These are phyloP conservation scores for Corchorus capsularis DNA, from an alignment of 345 rosid species.

Conservation along the genomic window DNA sequence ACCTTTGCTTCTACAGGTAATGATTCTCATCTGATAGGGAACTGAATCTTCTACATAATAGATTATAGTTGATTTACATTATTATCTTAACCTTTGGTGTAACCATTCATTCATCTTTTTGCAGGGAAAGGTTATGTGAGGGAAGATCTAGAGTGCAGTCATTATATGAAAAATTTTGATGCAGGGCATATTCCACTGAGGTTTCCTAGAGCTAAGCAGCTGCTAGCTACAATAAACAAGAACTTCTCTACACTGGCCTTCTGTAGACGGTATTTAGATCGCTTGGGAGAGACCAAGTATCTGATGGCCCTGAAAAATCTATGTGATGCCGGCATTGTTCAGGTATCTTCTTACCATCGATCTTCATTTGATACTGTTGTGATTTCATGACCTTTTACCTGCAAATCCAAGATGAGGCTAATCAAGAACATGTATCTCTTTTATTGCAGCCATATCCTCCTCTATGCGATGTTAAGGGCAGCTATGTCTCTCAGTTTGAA, in stretches of 20 bases:
- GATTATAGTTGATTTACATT: slow-evolving; percentile 5
- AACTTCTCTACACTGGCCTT: slow-evolving; percentile 92
- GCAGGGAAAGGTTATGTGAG: slow-evolving; percentile 90
- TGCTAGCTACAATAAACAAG: slow-evolving; percentile 88
- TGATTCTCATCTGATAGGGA: slow-evolving; percentile 2
- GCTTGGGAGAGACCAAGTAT: slow-evolving; percentile 90
- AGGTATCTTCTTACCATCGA: slow-evolving; percentile 46
- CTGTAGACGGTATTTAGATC: slow-evolving; percentile 91
- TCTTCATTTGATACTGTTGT: neutral
- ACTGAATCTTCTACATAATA: neutral
- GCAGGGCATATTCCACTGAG: slow-evolving; percentile 78
- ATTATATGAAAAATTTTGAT: slow-evolving; percentile 89
- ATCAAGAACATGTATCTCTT: neutral
- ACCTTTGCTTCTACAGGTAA: slow-evolving; percentile 94
- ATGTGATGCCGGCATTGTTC: slow-evolving; percentile 83
- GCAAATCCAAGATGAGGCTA: neutral
- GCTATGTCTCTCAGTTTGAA: slow-evolving; percentile 91
- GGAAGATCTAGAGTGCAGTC: slow-evolving; percentile 95
- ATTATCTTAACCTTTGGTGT: neutral
- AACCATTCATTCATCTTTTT: slow-evolving; percentile 18
- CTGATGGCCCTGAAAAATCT: slow-evolving; percentile 92
- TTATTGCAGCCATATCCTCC: slow-evolving; percentile 84
- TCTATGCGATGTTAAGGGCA: slow-evolving; percentile 81
- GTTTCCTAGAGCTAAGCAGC: slow-evolving; percentile 91
- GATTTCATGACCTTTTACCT: neutral